phyloP scores from a whole-genome alignment of 1,284 basidiomycete genomes.

The Leucoagaricus sp. region DNA sequence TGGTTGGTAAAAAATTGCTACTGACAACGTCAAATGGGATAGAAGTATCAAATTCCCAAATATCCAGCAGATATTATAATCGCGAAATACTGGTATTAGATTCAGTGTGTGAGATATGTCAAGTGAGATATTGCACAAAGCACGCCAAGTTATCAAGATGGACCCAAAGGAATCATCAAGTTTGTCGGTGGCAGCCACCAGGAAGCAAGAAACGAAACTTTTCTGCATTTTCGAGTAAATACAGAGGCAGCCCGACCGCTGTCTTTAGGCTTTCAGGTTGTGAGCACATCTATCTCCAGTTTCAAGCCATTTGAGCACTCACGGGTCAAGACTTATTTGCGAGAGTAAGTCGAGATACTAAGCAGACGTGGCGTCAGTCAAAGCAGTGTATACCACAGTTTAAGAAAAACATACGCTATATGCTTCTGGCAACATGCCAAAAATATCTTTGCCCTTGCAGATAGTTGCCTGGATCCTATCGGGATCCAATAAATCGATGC shows the following conservation, averaged over 20 bases:
- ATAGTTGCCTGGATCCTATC: constrained; percentile 59
- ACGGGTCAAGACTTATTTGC: background rate
- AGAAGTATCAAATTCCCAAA: too few relatives aligned
- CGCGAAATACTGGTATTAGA: too few relatives aligned
- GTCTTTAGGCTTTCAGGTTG: constrained; percentile 35
- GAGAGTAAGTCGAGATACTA: constrained; percentile 55
- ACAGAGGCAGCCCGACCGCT: constrained; percentile 54
- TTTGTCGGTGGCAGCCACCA: constrained; percentile 50
- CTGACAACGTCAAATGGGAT: too few relatives aligned
- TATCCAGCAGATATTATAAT: too few relatives aligned
- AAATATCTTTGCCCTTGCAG: constrained; percentile 64
- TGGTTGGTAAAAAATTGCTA: too few relatives aligned
- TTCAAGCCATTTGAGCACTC: background rate
- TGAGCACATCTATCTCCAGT: constrained; percentile 12
- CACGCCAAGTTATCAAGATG: background rate
- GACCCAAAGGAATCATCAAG: background rate
- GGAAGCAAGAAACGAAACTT: constrained; percentile 59
- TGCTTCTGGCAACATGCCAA: constrained; percentile 68
- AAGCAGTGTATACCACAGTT: background rate
- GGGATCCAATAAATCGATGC: constrained; percentile 50
- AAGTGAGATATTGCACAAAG: too few relatives aligned
- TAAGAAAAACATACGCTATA: constrained; percentile 41
- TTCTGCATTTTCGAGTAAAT: constrained; percentile 50
- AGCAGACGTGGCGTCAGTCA: background rate
- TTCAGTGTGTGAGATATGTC: too few relatives aligned